Evolutionary conservation across 129 eudicot genomes (phyloP).

Genomic region (Mikania micrantha): DNA sequence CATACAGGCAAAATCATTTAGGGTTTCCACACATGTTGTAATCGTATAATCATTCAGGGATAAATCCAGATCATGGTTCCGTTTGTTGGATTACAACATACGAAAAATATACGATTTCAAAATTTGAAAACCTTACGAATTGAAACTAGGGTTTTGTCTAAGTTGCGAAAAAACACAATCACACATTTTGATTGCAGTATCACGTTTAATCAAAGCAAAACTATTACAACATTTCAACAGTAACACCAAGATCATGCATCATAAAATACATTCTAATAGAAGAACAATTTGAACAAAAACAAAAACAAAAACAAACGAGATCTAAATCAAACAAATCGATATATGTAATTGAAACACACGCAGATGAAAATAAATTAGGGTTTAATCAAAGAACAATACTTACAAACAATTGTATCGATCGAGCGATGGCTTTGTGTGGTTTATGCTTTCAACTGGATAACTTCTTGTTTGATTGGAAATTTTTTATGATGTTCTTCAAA

Average conservation of each 20-base stretch:
- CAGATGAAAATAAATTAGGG: conserved; percentile 3
- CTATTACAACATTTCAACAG: background rate
- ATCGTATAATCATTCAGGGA: too few relatives aligned
- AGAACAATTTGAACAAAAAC: background rate
- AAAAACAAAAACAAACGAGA: background rate
- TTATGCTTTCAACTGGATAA: background rate
- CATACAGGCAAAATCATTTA: too few relatives aligned
- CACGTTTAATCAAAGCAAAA: background rate
- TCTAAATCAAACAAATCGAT: conserved; percentile 7
- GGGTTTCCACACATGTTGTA: too few relatives aligned
- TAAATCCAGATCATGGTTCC: too few relatives aligned
- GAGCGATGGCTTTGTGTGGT: background rate
- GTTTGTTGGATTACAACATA: background rate
- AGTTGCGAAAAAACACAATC: background rate
- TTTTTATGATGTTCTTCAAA: background rate
- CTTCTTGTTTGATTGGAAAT: background rate
- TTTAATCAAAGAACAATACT: conserved; percentile 13
- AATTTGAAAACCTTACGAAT: background rate
- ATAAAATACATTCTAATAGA: background rate
- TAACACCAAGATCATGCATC: background rate
- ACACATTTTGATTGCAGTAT: background rate
- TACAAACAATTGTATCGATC: background rate
- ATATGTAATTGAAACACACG: background rate
- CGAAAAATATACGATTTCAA: conserved; percentile 1
- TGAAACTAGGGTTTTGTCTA: background rate